Evolutionary conservation across 306 rosid species (phyloP).

Genomic region (Gillenia trifoliata): DNA sequence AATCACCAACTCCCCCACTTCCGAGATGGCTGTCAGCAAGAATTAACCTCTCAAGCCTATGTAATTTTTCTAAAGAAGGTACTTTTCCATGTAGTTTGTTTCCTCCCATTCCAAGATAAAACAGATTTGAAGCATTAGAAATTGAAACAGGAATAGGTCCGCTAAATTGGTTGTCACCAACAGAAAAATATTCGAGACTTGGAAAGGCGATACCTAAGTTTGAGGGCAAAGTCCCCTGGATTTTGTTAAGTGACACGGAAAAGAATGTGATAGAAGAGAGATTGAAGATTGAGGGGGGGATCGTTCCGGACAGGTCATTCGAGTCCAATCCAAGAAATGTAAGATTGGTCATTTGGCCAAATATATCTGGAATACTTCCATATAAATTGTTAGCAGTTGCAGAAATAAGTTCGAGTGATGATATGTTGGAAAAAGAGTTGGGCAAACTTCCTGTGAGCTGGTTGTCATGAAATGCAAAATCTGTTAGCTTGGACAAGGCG

Average conservation of each 20-base stretch:
- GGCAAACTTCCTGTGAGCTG: too few relatives aligned
- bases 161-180: not conserved
- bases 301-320: too few relatives aligned
- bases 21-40: too few relatives aligned
- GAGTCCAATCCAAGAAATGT: too few relatives aligned
- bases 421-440: too few relatives aligned
- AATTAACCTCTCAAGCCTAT: not conserved
- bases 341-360: too few relatives aligned
- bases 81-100: not conserved
- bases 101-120: not conserved
- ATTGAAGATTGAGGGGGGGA: too few relatives aligned
- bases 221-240: not conserved
- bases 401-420: too few relatives aligned
- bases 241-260: fast-evolving
- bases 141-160: not conserved
- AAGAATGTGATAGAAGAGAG: not conserved
- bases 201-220: not conserved
- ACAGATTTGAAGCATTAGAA: not conserved
- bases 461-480: too few relatives aligned
- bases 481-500: not conserved
- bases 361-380: too few relatives aligned
- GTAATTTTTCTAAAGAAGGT: not conserved
- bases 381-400: too few relatives aligned
- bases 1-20: not conserved
- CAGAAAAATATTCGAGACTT: not conserved